Evolutionary conservation across 768 basidiomycete species (phyloP).

Genomic region (Naganishia vishniacii): DNA sequence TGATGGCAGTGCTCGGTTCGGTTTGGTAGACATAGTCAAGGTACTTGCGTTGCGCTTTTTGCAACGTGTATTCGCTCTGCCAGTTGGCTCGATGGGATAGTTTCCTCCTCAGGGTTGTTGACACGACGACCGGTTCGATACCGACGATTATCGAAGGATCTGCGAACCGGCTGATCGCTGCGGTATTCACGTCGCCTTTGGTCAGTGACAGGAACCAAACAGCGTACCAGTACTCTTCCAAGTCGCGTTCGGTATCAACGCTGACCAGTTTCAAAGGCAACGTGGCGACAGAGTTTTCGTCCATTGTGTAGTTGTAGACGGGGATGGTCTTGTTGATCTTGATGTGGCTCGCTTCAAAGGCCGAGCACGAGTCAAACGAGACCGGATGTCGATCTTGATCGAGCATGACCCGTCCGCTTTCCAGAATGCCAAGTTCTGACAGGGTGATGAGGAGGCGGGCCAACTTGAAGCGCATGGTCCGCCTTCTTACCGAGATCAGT

Average conservation of each 20-base stretch:
- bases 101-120: neutral
- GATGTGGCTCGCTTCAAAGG: neutral
- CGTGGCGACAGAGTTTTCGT: neutral
- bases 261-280: neutral
- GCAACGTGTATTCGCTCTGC: conserved; percentile 22
- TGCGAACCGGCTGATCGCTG: neutral
- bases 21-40: conserved; percentile 7
- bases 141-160: neutral
- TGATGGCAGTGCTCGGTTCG: neutral
- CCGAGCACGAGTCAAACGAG: neutral
- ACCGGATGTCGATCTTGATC: neutral
- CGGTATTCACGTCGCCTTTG: conserved; percentile 16
- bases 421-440: conserved; percentile 3
- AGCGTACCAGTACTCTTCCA: conserved; percentile 22
- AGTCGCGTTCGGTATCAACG: neutral
- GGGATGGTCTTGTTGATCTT: neutral
- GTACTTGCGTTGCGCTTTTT: conserved; percentile 26
- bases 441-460: conserved; percentile 4
- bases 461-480: conserved; percentile 10
- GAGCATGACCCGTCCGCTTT: neutral
- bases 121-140: neutral
- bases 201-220: conserved; percentile 20
- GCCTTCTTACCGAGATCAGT: neutral
- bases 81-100: neutral
- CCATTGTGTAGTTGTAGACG: conserved; percentile 15